phyloP scores from a whole-genome alignment of 345 rosid genomes.

The Populus simonii region DNA sequence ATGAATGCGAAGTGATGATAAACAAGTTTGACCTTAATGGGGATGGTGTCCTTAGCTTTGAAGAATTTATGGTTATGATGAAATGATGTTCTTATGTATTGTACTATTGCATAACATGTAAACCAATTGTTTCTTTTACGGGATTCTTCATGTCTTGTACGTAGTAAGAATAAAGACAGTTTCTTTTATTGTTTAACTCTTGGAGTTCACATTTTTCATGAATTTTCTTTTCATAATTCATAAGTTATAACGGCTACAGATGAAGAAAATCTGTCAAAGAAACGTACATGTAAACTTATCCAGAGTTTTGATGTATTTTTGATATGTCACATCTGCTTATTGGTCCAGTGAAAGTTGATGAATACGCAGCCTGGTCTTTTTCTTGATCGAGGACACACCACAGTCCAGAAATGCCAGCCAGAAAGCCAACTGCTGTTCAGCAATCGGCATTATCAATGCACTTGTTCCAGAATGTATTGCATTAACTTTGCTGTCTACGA shows the following conservation, averaged over 20 bases:
- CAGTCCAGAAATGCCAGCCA: not conserved
- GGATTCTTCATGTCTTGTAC: not conserved
- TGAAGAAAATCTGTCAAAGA: not conserved
- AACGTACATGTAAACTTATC: not conserved
- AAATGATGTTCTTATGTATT: not conserved
- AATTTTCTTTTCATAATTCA: no score
- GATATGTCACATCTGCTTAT: no score
- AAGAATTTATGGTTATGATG: constrained; percentile 50
- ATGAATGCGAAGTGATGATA: constrained; percentile 47
- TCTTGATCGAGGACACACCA: not conserved
- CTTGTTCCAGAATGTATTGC: not conserved
- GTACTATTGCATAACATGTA: not conserved
- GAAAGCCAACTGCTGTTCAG: not conserved
- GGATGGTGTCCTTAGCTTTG: constrained; percentile 51
- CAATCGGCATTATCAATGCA: constrained; percentile 10
- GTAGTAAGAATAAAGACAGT: not conserved
- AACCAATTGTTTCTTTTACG: not conserved
- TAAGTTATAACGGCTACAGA: not conserved
- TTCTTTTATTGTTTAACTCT: not conserved
- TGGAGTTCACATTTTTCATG: not conserved
- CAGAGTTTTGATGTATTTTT: no score
- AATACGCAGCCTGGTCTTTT: not conserved
- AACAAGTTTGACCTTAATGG: constrained; percentile 39
- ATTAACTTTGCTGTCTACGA: not conserved
- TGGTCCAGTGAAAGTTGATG: no score